Evolutionary conservation across 2,329 filamentous ascomycete species (phyloP).

Genomic region (Pseudocercospora fuligena): DNA sequence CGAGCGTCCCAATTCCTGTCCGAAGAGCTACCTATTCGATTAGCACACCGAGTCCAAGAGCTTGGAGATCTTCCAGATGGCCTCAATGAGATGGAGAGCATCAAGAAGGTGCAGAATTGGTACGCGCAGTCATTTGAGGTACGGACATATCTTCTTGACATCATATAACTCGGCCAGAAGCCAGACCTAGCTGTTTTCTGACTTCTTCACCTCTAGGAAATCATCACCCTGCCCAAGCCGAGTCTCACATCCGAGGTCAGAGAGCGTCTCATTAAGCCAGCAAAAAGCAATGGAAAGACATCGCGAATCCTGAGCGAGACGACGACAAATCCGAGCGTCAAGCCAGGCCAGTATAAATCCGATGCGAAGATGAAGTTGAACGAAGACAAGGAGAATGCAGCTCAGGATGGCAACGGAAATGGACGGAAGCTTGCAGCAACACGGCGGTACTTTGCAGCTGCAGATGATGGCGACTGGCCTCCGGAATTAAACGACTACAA

Average conservation of each 20-base stretch:
- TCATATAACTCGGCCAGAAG: not conserved
- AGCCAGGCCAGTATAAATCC: constrained; percentile 76
- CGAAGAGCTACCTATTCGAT: constrained; percentile 94
- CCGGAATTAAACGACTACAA: constrained; percentile 95
- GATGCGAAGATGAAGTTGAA: constrained; percentile 58
- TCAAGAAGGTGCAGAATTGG: constrained; percentile 94
- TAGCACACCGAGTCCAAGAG: constrained; percentile 96
- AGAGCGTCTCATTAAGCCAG: constrained; percentile 75
- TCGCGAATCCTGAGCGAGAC: constrained; percentile 77
- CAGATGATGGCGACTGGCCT: constrained; percentile 92
- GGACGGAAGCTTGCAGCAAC: constrained; percentile 50
- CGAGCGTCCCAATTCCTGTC: constrained; percentile 97
- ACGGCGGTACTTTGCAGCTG: constrained; percentile 80
- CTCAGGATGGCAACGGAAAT: constrained; percentile 52
- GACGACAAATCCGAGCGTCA: constrained; percentile 87
- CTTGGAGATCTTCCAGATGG: constrained; percentile 91
- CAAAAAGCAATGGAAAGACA: constrained; percentile 61
- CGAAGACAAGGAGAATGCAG: constrained; percentile 52
- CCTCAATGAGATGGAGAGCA: constrained; percentile 96
- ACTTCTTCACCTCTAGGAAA: constrained; percentile 67
- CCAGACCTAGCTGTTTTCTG: not conserved
- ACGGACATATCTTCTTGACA: constrained; percentile 42
- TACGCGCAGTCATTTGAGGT: constrained; percentile 99
- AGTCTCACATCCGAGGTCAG: constrained; percentile 75
- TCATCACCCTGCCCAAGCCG: constrained; percentile 82